Base-by-base conservation (phyloP, 805 yeast species). In the Clavispora carvajalis region DNA sequence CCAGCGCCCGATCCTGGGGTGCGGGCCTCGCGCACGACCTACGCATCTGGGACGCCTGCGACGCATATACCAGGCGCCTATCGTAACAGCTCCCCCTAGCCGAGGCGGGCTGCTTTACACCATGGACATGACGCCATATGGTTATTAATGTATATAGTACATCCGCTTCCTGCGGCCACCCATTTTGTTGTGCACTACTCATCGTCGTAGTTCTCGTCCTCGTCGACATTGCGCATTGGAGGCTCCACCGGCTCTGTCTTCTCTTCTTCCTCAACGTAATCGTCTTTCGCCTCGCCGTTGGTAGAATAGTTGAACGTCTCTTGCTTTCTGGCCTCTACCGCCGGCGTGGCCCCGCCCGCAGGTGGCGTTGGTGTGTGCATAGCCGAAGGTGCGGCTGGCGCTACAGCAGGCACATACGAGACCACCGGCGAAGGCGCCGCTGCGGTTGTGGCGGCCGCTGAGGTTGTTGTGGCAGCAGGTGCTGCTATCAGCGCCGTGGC, bases 161-260 rank as follows among this genome's bases (percentile, higher is more conserved):
- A 28, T 16, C 31, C 31, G 31, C 31, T 9, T 28, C 31, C 31
- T n/a, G 31, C 31, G 31, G 31, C 16, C 31, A 10, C 31, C 31
- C 31, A 28, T 28, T 28, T 28, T n/a, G 19, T 28, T 33, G 22
- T 28, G 31, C 18, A 28, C 47, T 50, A 60, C 38, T 69, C 72
- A 38, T 69, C 74, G 43, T 69, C 74, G 49, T 69, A 69, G 48
- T 69, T 60, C 49, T 69, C 74, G 44, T 69, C 74, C 47, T 69
- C 74, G 30, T 69, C 72, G 21, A 69, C 69, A 36, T 62, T 63
- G 44, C 74, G 57, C 63, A 69, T 54, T 12, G 74, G 74, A 21
- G 74, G 73, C 41, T 69, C 74, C 12, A 60, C 63, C 1, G 60
- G 58, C 38, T 60, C 70, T 7, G 37, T 38, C 15, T 47, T 49